Base-by-base conservation (phyloP, 2,329 filamentous ascomycete species). In the Diaporthe vaccinii region DNA sequence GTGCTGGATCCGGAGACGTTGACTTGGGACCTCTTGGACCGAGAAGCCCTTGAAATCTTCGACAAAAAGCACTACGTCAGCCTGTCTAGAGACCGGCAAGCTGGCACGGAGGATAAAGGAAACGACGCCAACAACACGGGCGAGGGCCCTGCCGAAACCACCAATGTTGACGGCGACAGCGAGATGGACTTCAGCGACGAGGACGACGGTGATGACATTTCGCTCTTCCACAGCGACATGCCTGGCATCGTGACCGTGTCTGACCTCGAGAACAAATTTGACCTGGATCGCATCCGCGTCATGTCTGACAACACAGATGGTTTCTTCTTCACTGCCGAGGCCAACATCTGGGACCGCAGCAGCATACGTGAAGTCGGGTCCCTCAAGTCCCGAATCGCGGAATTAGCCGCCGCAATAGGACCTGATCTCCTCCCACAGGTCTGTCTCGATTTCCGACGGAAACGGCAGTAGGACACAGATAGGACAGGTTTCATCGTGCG, bases 1-100 rank as follows among this genome's bases (percentile, higher is more conserved):
- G 88, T 97, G 15, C 87, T 96, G 15, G 93, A 96, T 78, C 93
- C 93, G 0, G 90, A 92, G 76, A 89, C 88, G 0, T 86, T 92
- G 77, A 81, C 84, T 12, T 95, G 93, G 93, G 86, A 92, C 77
- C 84, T 85, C 0, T 81, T 95, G 28, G 88, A 92, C 78, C 84
- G 87, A 49, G 84, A 86, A 4, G 80, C 90, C 2, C 81, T 92
- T 62, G 82, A 79, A 2, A 79, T 89, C 12, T 85, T 89, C 46
- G 90, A 93, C 77, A 83, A 85, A 73, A 88, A 90, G 71, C 84
- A 89, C 1, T 95, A 92, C 78, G 84, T 91, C 39, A 87, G 89
- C 71, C 80, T 90, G 6, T 85, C 84, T 0, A 76, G 80, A 68
- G 80, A 81, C 41, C 75, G 79, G 25, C 44, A 71, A 7, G 44